Conservation (phyloP, 768 basidiomycete genomes). For the Kwoniella bestiolae region DNA sequence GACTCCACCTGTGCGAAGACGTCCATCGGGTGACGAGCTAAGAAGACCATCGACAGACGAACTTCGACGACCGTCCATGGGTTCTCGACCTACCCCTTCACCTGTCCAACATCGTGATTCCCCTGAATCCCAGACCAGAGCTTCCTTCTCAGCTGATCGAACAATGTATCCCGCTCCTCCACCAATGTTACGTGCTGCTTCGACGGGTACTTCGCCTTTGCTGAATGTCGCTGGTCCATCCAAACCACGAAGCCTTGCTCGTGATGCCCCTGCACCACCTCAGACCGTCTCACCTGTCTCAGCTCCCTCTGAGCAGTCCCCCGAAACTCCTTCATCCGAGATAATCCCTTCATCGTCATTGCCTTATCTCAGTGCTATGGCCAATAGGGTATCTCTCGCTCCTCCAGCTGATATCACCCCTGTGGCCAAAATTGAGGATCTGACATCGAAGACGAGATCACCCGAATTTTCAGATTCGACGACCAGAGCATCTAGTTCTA, state of each 20-base stretch:
- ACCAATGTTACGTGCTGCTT: constrained; percentile 29
- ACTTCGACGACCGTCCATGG: constrained; percentile 14
- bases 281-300: constrained; percentile 1
- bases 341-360: constrained; percentile 26
- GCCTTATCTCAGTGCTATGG: constrained; percentile 30
- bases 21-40: constrained; percentile 15
- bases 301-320: constrained; percentile 1
- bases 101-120: background rate
- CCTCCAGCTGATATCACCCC: constrained; percentile 12
- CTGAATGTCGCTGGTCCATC: constrained; percentile 8
- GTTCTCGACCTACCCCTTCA: constrained; percentile 8
- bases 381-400: constrained; percentile 18
- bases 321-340: constrained; percentile 4
- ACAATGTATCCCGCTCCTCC: constrained; percentile 35
- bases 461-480: constrained; percentile 16
- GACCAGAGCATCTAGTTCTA: constrained; percentile 3
- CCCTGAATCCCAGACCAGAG: constrained; percentile 8
- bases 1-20: constrained; percentile 24
- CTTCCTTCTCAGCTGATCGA: constrained; percentile 32
- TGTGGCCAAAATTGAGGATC: constrained; percentile 2
- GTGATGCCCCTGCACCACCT: constrained; percentile 26
- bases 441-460: background rate
- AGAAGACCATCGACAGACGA: constrained; percentile 1
- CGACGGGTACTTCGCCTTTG: constrained; percentile 9
- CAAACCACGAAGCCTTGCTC: constrained; percentile 11